A percentile compares a stretch with the other conserved stretches of the same genome.
Evolutionary conservation across 2,329 filamentous ascomycete genomes (phyloP).

Genomic region (Verticillium nonalfalfae): DNA sequence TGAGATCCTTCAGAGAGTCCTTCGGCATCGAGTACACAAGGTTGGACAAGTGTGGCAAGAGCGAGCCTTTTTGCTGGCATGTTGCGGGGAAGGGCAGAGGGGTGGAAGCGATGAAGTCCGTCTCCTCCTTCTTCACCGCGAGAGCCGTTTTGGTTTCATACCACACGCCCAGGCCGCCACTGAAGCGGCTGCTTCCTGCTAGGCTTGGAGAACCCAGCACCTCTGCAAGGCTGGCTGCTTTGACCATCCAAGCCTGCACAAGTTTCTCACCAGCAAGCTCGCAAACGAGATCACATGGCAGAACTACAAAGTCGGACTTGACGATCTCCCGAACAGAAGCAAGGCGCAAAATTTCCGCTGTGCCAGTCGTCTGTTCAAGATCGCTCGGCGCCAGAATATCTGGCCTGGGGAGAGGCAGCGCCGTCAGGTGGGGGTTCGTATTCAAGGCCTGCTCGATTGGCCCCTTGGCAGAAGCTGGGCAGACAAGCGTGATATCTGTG

Average conservation of each 20-base stretch:
- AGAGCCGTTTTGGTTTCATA: conserved; percentile 77
- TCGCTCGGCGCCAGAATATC: conserved; percentile 70
- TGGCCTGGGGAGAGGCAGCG: conserved; percentile 65
- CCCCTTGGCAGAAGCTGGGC: conserved; percentile 57
- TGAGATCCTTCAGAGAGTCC: conserved; percentile 79
- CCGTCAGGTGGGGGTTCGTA: conserved; percentile 65
- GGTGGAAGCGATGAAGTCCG: conserved; percentile 81
- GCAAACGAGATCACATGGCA: conserved; percentile 91
- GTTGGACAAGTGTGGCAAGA: conserved; percentile 65
- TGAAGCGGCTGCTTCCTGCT: conserved; percentile 34
- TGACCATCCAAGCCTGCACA: conserved; percentile 87
- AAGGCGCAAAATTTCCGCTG: conserved; percentile 79
- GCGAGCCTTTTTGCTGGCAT: conserved; percentile 54
- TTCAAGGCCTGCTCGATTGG: conserved; percentile 66
- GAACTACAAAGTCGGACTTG: conserved; percentile 78
- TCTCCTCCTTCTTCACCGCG: conserved; percentile 82
- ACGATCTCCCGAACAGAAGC: conserved; percentile 75
- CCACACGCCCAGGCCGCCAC: conserved; percentile 83
- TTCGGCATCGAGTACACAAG: conserved; percentile 83
- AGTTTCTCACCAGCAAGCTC: conserved; percentile 79
- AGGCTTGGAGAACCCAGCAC: conserved; percentile 43
- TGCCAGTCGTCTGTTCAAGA: conserved; percentile 79
- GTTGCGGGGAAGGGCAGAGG: conserved; percentile 54
- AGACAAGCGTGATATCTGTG: conserved; percentile 57
- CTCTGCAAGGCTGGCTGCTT: conserved; percentile 63